Percentiles rank a stretch among this genome's conserved stretches.
Conservation (phyloP, 495 filamentous ascomycete species). For the Delitschia confertaspora region DNA sequence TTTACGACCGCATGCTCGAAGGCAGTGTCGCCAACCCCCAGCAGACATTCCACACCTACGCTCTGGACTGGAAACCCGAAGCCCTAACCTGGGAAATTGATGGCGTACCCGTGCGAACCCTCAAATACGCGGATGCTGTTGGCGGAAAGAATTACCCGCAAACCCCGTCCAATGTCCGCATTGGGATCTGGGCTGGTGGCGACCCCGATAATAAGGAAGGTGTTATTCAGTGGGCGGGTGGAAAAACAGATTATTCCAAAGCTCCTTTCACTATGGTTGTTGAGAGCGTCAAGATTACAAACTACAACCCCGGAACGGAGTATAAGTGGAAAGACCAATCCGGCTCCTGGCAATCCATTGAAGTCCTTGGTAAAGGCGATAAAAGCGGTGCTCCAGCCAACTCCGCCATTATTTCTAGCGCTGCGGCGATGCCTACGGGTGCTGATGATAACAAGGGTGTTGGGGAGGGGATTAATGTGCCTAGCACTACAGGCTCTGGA, state of each 20-base stretch:
- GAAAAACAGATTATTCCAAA: conserved; percentile 58
- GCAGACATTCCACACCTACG: conserved; percentile 67
- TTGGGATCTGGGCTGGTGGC: conserved; percentile 83
- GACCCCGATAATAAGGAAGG: conserved; percentile 43
- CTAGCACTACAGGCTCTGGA: too few relatives aligned
- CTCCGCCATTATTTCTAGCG: background rate
- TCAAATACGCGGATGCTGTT: conserved; percentile 50
- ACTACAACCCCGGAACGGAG: conserved; percentile 58
- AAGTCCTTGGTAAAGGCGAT: conserved; percentile 22
- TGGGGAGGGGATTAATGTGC: too few relatives aligned
- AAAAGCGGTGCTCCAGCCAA: conserved; percentile 12
- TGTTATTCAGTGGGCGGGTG: conserved; percentile 70
- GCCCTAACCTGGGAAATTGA: conserved; percentile 69
- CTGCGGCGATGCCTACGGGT: too few relatives aligned
- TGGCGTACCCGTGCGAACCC: conserved; percentile 53
- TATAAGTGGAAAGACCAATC: conserved; percentile 59
- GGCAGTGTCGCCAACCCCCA: conserved; percentile 46
- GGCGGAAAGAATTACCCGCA: conserved; percentile 65
- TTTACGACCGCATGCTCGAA: conserved; percentile 54
- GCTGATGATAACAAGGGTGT: too few relatives aligned
- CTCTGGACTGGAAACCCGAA: conserved; percentile 70
- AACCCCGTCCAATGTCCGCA: conserved; percentile 73
- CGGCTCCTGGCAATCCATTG: conserved; percentile 41
- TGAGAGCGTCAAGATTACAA: conserved; percentile 53
- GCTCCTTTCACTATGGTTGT: conserved; percentile 72